Evolutionary conservation across 345 rosid species (phyloP).

Genomic region (Stellera chamaejasme): DNA sequence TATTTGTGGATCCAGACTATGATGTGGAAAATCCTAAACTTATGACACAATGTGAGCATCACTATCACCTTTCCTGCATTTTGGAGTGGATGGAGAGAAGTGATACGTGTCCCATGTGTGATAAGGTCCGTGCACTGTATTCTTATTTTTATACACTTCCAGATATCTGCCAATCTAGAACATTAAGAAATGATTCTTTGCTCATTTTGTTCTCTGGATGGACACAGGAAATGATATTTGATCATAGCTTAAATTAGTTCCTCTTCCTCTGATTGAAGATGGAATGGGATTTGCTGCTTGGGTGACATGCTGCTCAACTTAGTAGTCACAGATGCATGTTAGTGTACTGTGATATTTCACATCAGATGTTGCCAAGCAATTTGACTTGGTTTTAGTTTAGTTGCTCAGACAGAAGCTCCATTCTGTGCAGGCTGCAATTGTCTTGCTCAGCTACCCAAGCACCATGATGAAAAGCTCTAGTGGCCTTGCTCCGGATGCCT

Average conservation of each 20-base stretch:
- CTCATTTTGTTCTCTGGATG: constrained; percentile 6
- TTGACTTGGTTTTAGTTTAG: constrained; percentile 18
- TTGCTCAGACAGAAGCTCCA: constrained; percentile 17
- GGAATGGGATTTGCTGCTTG: constrained; percentile 8
- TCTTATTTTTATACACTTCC: background rate
- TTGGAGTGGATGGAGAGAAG: constrained; percentile 96
- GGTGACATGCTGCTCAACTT: constrained; percentile 12
- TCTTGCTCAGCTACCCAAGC: constrained; percentile 5
- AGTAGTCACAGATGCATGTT: constrained; percentile 14
- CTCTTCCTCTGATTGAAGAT: constrained; percentile 5
- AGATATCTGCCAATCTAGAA: background rate
- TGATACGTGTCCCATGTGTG: constrained; percentile 77
- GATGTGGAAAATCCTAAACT: constrained; percentile 76
- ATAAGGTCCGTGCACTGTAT: constrained; percentile 47
- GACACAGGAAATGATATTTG: constrained; percentile 33
- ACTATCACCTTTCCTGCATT: constrained; percentile 79
- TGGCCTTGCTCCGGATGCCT: background rate
- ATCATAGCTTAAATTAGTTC: constrained; percentile 21
- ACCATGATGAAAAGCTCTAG: background rate
- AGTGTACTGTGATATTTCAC: constrained; percentile 7
- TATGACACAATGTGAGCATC: constrained; percentile 70
- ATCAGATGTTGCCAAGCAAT: constrained; percentile 12
- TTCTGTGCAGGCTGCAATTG: constrained; percentile 9
- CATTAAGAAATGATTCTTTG: background rate
- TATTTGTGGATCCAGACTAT: constrained; percentile 50